phyloP scores from a whole-genome alignment of 2,329 filamentous ascomycete genomes.

The Xylaria sp. region DNA sequence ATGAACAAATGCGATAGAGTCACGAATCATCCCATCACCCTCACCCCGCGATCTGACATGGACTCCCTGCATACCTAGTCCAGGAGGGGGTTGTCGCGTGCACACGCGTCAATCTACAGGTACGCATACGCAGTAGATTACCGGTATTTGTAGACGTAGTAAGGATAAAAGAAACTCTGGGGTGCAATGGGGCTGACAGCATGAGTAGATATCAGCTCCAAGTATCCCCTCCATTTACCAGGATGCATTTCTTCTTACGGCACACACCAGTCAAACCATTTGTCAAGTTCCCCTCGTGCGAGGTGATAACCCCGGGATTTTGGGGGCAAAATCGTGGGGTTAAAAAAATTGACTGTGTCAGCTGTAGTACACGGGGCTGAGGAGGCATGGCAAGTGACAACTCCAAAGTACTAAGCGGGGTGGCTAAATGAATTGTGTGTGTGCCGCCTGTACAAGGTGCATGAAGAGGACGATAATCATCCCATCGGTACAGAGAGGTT shows the following conservation, averaged over 20 bases:
- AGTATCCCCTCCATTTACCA: slow-evolving; percentile 16
- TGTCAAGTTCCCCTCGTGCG: slow-evolving; percentile 22
- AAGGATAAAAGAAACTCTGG: slow-evolving; percentile 2
- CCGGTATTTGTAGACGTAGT: neutral
- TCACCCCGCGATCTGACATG: slow-evolving; percentile 35
- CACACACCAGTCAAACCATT: slow-evolving; percentile 19
- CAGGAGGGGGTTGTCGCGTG: slow-evolving; percentile 30
- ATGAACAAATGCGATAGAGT: slow-evolving; percentile 32
- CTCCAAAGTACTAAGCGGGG: neutral
- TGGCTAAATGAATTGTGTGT: neutral
- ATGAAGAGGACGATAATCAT: slow-evolving; percentile 3
- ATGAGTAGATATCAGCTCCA: slow-evolving; percentile 3
- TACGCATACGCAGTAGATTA: no score
- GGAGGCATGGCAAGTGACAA: neutral
- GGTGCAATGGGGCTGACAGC: slow-evolving; percentile 1
- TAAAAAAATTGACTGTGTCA: neutral
- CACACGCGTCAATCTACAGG: slow-evolving; percentile 12
- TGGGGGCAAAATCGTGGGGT: slow-evolving; percentile 25
- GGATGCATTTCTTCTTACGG: slow-evolving; percentile 3
- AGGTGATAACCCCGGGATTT: slow-evolving; percentile 17
- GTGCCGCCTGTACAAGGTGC: neutral
- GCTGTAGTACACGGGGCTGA: neutral
- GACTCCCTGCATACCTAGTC: slow-evolving; percentile 10
- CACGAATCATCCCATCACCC: slow-evolving; percentile 14
- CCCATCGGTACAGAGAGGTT: neutral